Percentiles rank a stretch among this genome's conserved stretches.
Evolutionary conservation across 202 grass and related monocot genomes (phyloP).

Genomic region (Zoysia matrella): DNA sequence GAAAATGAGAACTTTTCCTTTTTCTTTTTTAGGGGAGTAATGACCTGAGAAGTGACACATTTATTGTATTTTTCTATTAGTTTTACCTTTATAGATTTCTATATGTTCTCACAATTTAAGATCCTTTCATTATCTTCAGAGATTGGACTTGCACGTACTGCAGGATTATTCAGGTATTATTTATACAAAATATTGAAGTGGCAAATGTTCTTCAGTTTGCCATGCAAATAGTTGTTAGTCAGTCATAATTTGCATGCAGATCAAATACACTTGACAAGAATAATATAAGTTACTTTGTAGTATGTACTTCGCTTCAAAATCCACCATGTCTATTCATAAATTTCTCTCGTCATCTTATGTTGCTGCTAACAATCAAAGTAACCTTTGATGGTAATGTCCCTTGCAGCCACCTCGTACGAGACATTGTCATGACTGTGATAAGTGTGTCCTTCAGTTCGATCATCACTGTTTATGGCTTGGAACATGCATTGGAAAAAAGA

Average conservation of each 20-base stretch:
- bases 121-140: constrained; percentile 59
- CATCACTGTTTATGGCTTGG: constrained; percentile 99
- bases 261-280: constrained; percentile 1
- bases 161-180: constrained; percentile 78
- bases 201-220: constrained; percentile 25
- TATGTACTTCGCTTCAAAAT: neutral
- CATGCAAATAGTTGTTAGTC: constrained; percentile 8
- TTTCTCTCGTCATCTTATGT: constrained; percentile 32
- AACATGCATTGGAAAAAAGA: constrained; percentile 92
- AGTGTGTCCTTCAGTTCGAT: constrained; percentile 98
- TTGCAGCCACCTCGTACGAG: constrained; percentile 88
- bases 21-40: constrained; percentile 16
- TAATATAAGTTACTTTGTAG: neutral
- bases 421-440: constrained; percentile 96
- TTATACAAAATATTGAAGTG: constrained; percentile 17
- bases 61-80: constrained; percentile 12
- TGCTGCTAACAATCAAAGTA: constrained; percentile 33
- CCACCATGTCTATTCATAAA: neutral
- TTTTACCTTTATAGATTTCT: constrained; percentile 19
- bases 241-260: constrained; percentile 22
- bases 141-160: constrained; percentile 90
- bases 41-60: neutral
- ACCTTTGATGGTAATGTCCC: constrained; percentile 29
- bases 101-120: constrained; percentile 37
- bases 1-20: neutral